phyloP scores from a whole-genome alignment of 208 protist species.

The Wallacemonas sp. region DNA sequence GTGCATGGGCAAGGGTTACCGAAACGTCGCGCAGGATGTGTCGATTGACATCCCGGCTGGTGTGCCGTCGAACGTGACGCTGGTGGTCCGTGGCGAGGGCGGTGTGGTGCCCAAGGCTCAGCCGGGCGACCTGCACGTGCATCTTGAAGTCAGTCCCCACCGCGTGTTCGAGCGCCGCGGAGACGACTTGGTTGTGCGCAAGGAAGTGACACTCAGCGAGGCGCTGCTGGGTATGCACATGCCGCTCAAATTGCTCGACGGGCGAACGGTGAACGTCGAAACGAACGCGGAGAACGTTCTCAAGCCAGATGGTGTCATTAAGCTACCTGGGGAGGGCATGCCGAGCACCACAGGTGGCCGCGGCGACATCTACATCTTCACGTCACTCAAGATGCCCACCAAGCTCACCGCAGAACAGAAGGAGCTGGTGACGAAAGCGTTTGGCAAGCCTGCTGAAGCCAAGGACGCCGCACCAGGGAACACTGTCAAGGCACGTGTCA shows the following conservation, averaged over 20 bases:
- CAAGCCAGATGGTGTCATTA: conserved; percentile 77
- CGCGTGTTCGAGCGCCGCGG: conserved; percentile 91
- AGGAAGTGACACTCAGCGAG: conserved; percentile 92
- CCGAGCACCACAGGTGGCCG: conserved; percentile 56
- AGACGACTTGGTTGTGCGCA: conserved; percentile 92
- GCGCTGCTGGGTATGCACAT: conserved; percentile 91
- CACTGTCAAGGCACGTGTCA: conserved; percentile 68
- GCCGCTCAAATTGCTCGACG: conserved; percentile 91
- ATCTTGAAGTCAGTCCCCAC: conserved; percentile 95
- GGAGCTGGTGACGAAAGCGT: conserved; percentile 61
- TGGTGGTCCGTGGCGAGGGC: conserved; percentile 95
- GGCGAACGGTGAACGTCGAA: conserved; percentile 83
- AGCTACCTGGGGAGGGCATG: conserved; percentile 86
- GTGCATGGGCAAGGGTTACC: conserved; percentile 95
- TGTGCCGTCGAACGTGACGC: conserved; percentile 95
- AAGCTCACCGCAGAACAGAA: conserved; percentile 68
- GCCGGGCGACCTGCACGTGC: conserved; percentile 97
- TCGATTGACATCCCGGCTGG: conserved; percentile 96
- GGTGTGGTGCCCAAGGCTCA: conserved; percentile 91
- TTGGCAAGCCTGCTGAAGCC: conserved; percentile 47
- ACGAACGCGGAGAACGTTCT: conserved; percentile 50
- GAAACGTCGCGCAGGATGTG: conserved; percentile 91
- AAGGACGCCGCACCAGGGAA: conserved; percentile 39
- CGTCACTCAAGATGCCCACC: conserved; percentile 71
- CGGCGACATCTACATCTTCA: conserved; percentile 87